These are phyloP conservation scores for Microascus cirrosus DNA, from an alignment of 2,329 filamentous ascomycete genomes.

Conservation along the genomic window DNA sequence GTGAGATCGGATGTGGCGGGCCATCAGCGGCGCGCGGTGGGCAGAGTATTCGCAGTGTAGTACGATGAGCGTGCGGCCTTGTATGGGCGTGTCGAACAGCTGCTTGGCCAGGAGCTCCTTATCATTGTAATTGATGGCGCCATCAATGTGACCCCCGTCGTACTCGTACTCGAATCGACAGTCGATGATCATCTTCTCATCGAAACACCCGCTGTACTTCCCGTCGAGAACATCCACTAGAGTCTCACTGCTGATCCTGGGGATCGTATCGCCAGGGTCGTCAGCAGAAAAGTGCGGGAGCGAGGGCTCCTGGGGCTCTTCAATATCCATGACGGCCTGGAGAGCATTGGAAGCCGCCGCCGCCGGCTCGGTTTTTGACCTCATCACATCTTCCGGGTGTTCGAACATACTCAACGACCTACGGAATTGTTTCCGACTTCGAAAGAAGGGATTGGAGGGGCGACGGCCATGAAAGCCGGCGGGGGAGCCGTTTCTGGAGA, in stretches of 20 bases:
- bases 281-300: conserved; percentile 78
- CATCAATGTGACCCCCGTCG: conserved; percentile 87
- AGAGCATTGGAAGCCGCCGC: conserved; percentile 27
- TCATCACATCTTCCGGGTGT: conserved; percentile 77
- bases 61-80: conserved; percentile 68
- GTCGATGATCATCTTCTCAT: conserved; percentile 80
- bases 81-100: conserved; percentile 59
- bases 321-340: conserved; percentile 72
- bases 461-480: conserved; percentile 61
- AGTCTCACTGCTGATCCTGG: conserved; percentile 72
- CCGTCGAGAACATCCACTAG: conserved; percentile 82
- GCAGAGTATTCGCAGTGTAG: conserved; percentile 99
- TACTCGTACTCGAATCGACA: conserved; percentile 99
- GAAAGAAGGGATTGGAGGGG: conserved; percentile 56
- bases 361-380: conserved; percentile 50
- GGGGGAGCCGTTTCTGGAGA: conserved; percentile 49
- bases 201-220: conserved; percentile 64
- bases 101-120: conserved; percentile 76
- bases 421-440: conserved; percentile 79
- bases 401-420: conserved; percentile 98
- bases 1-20: conserved; percentile 79
- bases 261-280: conserved; percentile 74
- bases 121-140: conserved; percentile 92
- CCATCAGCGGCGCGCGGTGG: conserved; percentile 92
- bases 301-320: conserved; percentile 57